These are phyloP conservation scores for Pyrenochaeta sp. DNA, from an alignment of 2,329 filamentous ascomycete genomes.

Conservation along the genomic window DNA sequence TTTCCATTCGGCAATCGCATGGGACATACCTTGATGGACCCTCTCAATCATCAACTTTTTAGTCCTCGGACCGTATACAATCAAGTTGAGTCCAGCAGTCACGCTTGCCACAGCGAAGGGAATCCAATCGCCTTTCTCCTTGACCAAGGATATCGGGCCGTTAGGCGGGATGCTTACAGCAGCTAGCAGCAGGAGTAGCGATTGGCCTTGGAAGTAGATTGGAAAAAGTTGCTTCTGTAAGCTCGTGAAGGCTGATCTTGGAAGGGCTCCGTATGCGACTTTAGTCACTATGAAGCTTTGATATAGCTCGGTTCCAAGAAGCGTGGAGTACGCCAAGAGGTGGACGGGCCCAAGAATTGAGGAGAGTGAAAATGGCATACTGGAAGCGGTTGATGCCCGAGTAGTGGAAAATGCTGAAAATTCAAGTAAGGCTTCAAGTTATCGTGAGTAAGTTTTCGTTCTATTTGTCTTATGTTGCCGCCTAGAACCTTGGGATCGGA, in stretches of 20 bases:
- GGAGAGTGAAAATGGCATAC: conserved; percentile 11
- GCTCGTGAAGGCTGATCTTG: conserved; percentile 48
- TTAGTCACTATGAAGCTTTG: conserved; percentile 55
- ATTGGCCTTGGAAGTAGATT: conserved; percentile 51
- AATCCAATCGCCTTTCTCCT: conserved; percentile 28
- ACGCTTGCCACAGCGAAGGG: conserved; percentile 41
- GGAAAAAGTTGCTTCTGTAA: conserved; percentile 54
- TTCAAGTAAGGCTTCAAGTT: neutral
- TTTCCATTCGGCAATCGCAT: neutral
- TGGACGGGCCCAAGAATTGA: conserved; percentile 42
- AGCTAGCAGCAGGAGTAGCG: conserved; percentile 46
- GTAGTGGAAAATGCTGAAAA: neutral
- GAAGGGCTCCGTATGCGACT: conserved; percentile 47
- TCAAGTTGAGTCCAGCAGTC: conserved; percentile 48
- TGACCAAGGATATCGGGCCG: conserved; percentile 39
- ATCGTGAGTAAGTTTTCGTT: neutral
- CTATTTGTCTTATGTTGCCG: conserved; percentile 5
- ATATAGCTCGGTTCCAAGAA: conserved; percentile 52
- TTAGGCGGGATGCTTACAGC: conserved; percentile 46
- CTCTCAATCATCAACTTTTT: conserved; percentile 46
- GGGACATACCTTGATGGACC: conserved; percentile 34
- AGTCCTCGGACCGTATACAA: conserved; percentile 49
- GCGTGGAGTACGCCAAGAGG: conserved; percentile 50
- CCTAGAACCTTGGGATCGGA: neutral
- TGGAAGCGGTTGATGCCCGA: neutral